phyloP scores from a whole-genome alignment of 1,139 yeast species.

The Blastobotrys capitulatus region DNA sequence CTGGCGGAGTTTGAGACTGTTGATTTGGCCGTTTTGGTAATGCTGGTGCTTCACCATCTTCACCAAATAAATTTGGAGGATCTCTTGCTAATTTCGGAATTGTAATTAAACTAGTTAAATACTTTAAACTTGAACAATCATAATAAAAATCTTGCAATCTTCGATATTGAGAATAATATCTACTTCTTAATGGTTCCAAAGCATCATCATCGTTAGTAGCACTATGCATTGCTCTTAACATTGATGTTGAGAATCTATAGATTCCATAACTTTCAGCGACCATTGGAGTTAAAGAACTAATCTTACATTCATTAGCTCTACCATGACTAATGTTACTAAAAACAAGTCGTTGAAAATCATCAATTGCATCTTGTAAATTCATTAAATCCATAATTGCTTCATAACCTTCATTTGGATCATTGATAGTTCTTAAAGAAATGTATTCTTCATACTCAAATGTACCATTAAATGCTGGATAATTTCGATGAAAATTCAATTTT shows the following conservation, averaged over 20 bases:
- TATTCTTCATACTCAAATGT: slow-evolving; percentile 96
- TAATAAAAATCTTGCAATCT: slow-evolving; percentile 81
- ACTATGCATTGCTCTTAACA: slow-evolving; percentile 84
- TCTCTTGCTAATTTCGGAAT: slow-evolving; percentile 75
- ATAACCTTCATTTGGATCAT: slow-evolving; percentile 94
- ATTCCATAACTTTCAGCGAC: slow-evolving; percentile 94
- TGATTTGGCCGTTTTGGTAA: slow-evolving; percentile 42
- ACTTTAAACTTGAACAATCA: slow-evolving; percentile 82
- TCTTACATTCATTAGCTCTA: slow-evolving; percentile 70
- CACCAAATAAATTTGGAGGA: slow-evolving; percentile 58
- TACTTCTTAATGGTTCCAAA: slow-evolving; percentile 63
- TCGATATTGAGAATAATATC: slow-evolving; percentile 75
- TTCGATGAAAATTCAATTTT: slow-evolving; percentile 77
- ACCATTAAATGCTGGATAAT: slow-evolving; percentile 87
- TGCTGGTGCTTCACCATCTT: slow-evolving; percentile 37
- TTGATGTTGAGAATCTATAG: slow-evolving; percentile 79
- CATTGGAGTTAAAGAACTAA: slow-evolving; percentile 83
- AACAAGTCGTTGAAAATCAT: slow-evolving; percentile 70
- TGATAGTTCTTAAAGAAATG: slow-evolving; percentile 76
- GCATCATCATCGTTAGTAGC: slow-evolving; percentile 77
- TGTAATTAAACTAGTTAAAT: slow-evolving; percentile 75
- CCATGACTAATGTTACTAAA: slow-evolving; percentile 68
- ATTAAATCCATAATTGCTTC: slow-evolving; percentile 82
- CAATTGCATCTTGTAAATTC: slow-evolving; percentile 81
- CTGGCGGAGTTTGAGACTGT: neutral